phyloP scores from a whole-genome alignment of 2,329 filamentous ascomycete species.

The Verticillium zaregamsianum region DNA sequence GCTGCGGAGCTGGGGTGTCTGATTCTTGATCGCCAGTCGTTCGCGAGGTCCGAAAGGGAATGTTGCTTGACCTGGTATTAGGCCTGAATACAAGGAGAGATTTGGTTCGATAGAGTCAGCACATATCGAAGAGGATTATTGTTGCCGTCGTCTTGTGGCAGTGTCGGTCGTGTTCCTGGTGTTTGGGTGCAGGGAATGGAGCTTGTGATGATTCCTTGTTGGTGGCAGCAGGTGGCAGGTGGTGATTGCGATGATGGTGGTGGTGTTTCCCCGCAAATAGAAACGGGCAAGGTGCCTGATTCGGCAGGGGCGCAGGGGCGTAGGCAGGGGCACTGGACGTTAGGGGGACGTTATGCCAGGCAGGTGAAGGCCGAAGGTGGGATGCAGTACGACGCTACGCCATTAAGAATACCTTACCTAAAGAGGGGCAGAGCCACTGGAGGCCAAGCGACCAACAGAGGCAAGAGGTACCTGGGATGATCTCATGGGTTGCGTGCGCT shows the following conservation, averaged over 20 bases:
- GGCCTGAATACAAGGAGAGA: too few species aligned
- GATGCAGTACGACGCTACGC: not conserved
- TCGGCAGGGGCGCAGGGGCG: not conserved
- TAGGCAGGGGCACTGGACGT: not conserved
- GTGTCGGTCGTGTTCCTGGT: too few species aligned
- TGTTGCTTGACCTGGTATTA: too few species aligned
- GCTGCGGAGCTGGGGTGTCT: not conserved
- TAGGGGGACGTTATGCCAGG: not conserved
- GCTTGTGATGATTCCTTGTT: too few species aligned
- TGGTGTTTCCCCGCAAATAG: not conserved
- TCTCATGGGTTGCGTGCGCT: not conserved
- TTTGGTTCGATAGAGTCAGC: too few species aligned
- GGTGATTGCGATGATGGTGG: not conserved
- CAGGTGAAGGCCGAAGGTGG: not conserved
- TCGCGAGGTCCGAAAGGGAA: too few species aligned
- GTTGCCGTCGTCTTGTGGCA: too few species aligned
- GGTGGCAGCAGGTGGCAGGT: not conserved
- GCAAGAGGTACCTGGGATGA: not conserved
- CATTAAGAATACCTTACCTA: not conserved
- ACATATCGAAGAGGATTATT: too few species aligned
- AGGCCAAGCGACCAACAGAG: not conserved
- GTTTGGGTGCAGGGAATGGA: too few species aligned
- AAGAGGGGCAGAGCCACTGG: not conserved
- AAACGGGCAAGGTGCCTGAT: not conserved
- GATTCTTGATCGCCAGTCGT: too few species aligned